Evolutionary conservation across 495 filamentous ascomycete genomes (phyloP).

Genomic region (Pyrenopolyporus hunteri): DNA sequence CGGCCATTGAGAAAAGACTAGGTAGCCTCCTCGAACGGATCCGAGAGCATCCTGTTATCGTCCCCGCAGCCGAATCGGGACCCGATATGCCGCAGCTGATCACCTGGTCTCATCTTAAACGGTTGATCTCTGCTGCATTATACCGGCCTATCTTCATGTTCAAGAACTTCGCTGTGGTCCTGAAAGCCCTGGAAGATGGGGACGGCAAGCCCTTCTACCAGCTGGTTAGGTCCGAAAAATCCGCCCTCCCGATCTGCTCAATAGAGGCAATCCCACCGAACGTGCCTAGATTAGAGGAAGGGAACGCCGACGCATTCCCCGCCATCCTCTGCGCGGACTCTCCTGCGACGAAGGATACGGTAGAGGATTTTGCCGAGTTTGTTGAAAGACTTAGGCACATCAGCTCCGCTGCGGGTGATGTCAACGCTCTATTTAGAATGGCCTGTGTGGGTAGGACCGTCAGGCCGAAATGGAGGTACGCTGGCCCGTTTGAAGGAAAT

Average conservation of each 20-base stretch:
- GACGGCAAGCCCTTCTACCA: constrained; percentile 60
- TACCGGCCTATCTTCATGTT: constrained; percentile 69
- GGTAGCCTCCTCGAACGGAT: constrained; percentile 49
- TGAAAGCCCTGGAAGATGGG: constrained; percentile 60
- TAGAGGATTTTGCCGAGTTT: constrained; percentile 54
- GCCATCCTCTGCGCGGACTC: constrained; percentile 71
- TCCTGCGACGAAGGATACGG: constrained; percentile 48
- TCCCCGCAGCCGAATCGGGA: constrained; percentile 40
- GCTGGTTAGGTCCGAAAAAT: constrained; percentile 47
- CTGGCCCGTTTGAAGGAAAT: constrained; percentile 53
- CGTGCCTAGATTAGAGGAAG: constrained; percentile 46
- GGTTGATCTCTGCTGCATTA: constrained; percentile 53
- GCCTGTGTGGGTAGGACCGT: constrained; percentile 64
- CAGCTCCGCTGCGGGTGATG: constrained; percentile 59
- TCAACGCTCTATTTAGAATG: constrained; percentile 63
- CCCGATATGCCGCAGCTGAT: constrained; percentile 48
- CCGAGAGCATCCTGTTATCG: constrained; percentile 56
- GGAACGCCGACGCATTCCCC: constrained; percentile 53
- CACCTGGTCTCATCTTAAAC: constrained; percentile 51
- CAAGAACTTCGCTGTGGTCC: constrained; percentile 57
- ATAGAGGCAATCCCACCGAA: constrained; percentile 39
- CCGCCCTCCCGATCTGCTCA: constrained; percentile 49
- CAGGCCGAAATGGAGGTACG: constrained; percentile 63
- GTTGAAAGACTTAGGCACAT: constrained; percentile 53
- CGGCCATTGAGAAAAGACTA: constrained; percentile 49